phyloP scores from a whole-genome alignment of 805 yeast species.

The Tetrapisispora iriomotensis region DNA sequence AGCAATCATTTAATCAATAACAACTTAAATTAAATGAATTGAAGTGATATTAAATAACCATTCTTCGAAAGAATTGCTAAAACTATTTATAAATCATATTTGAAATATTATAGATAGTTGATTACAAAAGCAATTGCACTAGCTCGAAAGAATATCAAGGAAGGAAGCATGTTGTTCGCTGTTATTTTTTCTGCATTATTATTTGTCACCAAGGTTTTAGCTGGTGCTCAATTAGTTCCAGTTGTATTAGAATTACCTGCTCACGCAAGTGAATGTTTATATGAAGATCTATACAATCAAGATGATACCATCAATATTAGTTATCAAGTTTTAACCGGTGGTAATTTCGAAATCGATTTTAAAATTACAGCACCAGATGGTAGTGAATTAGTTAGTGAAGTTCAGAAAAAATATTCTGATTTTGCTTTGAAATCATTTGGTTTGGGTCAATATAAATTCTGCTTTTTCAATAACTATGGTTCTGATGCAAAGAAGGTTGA shows the following conservation, averaged over 20 bases:
- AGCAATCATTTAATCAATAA: no score
- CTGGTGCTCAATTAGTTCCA: slow-evolving; percentile 27
- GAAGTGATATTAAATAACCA: no score
- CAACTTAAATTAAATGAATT: no score
- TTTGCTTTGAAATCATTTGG: slow-evolving; percentile 47
- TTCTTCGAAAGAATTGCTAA: no score
- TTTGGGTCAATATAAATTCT: slow-evolving; percentile 54
- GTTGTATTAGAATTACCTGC: slow-evolving; percentile 32
- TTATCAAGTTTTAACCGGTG: slow-evolving; percentile 53
- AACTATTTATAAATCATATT: no score
- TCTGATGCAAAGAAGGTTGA: slow-evolving; percentile 58
- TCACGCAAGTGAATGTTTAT: slow-evolving; percentile 37
- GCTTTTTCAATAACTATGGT: slow-evolving; percentile 55
- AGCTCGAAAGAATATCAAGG: no score
- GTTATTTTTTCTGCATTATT: slow-evolving; percentile 2
- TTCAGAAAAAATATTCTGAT: slow-evolving; percentile 55
- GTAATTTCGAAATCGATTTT: slow-evolving; percentile 58
- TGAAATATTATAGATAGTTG: no score
- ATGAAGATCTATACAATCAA: slow-evolving; percentile 29
- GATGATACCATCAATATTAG: slow-evolving; percentile 34
- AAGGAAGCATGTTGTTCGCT: slow-evolving; percentile 1
- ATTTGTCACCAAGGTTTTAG: slow-evolving; percentile 9
- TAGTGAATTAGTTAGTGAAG: slow-evolving; percentile 37
- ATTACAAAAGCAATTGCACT: no score
- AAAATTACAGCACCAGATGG: slow-evolving; percentile 48